A percentile compares a stretch with the other conserved stretches of the same genome.
Evolutionary conservation across 768 basidiomycete species (phyloP).

Genomic region (Austroboletus eburneus): DNA sequence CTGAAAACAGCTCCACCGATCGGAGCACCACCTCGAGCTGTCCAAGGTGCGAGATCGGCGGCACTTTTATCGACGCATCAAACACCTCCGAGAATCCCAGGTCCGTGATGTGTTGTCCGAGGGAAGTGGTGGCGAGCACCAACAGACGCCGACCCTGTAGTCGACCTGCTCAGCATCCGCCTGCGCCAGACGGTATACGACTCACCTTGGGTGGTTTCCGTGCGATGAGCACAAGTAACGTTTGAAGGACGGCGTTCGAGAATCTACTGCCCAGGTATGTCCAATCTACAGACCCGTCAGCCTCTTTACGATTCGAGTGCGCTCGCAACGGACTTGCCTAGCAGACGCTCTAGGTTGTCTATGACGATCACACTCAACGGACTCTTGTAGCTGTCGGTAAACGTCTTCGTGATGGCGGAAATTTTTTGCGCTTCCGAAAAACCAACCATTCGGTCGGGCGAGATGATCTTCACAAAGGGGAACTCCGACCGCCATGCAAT

Average conservation of each 20-base stretch:
- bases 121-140: conserved; percentile 88
- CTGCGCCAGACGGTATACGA: not conserved
- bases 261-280: conserved; percentile 96
- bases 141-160: conserved; percentile 83
- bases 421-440: conserved; percentile 93
- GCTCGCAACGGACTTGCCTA: conserved; percentile 52
- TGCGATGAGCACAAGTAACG: conserved; percentile 81
- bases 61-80: conserved; percentile 81
- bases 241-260: conserved; percentile 90
- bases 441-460: conserved; percentile 96
- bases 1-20: conserved; percentile 73
- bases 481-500: conserved; percentile 92
- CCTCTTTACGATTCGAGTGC: not conserved
- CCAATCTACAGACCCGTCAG: conserved; percentile 63
- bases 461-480: conserved; percentile 97
- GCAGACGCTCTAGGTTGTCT: conserved; percentile 87
- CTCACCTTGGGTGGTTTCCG: conserved; percentile 89
- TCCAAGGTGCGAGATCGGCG: conserved; percentile 68
- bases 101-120: conserved; percentile 79
- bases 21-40: conserved; percentile 74
- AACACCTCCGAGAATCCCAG: conserved; percentile 88
- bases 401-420: conserved; percentile 84
- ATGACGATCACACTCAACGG: conserved; percentile 94
- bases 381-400: conserved; percentile 95
- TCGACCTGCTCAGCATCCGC: conserved; percentile 9